Conservation (phyloP, 257 asterid genomes). For the Nicotiana benthamiana region DNA sequence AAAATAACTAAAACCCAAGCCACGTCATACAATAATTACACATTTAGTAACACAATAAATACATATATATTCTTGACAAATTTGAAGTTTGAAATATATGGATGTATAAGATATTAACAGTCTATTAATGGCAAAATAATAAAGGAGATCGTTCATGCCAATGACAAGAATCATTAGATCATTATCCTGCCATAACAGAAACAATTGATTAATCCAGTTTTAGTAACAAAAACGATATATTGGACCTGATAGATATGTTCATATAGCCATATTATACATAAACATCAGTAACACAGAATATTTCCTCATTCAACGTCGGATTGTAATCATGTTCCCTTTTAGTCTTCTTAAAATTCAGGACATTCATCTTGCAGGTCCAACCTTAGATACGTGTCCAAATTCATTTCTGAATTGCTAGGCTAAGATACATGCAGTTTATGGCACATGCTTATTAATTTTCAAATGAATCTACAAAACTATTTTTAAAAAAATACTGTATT, state of each 20-base stretch:
- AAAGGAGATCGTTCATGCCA: neutral
- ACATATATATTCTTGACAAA: neutral
- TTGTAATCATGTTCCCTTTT: neutral
- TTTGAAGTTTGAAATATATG: neutral
- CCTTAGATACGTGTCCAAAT: neutral
- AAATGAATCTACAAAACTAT: neutral
- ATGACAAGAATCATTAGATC: neutral
- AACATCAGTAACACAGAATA: neutral
- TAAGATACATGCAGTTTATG: neutral
- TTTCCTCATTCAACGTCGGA: neutral
- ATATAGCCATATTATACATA: neutral
- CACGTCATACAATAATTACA: neutral
- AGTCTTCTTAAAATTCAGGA: neutral
- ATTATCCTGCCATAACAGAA: neutral
- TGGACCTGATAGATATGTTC: neutral
- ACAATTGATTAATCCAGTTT: neutral
- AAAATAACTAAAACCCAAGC: neutral
- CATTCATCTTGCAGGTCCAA: neutral
- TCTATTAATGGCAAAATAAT: neutral
- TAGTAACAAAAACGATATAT: neutral
- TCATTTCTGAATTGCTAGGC: neutral
- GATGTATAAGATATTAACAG: neutral
- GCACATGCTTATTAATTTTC: neutral
- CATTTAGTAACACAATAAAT: neutral
- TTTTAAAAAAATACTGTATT: neutral